Conservation (phyloP, 1,139 yeast species). For the Kurtzmaniella quercitrusa region DNA sequence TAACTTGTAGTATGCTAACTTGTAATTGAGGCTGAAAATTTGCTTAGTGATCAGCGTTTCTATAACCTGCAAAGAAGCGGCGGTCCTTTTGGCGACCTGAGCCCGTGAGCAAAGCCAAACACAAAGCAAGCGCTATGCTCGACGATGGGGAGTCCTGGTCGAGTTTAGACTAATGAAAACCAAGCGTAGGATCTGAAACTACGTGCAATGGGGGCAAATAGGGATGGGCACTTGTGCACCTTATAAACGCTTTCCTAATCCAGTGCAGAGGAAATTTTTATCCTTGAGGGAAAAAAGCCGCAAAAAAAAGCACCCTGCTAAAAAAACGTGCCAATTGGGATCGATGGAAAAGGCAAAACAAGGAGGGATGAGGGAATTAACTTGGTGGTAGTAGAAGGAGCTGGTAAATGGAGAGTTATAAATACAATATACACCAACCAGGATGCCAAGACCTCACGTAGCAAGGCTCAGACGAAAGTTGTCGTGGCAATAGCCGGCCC, state of each 20-base stretch:
- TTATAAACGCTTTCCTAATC: not conserved
- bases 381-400: too few relatives aligned
- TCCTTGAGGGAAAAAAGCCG: constrained; percentile 1
- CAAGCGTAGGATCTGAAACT: not conserved
- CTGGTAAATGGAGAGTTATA: too few relatives aligned
- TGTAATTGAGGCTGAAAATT: not conserved
- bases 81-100: not conserved
- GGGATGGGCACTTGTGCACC: not conserved
- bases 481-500: not conserved
- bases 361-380: not conserved
- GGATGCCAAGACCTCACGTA: too few relatives aligned
- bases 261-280: not conserved
- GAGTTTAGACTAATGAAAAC: not conserved
- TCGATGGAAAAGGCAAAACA: not conserved
- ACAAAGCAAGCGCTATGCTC: constrained; percentile 1
- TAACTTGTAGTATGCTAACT: too few relatives aligned
- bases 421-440: too few relatives aligned
- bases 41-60: not conserved
- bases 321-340: not conserved
- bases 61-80: not conserved
- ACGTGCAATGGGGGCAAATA: not conserved
- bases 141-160: not conserved
- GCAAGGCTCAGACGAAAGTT: too few relatives aligned
- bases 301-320: not conserved
- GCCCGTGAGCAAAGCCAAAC: not conserved